Conservation (phyloP, 1,139 yeast genomes). For the Hansenula sp. region DNA sequence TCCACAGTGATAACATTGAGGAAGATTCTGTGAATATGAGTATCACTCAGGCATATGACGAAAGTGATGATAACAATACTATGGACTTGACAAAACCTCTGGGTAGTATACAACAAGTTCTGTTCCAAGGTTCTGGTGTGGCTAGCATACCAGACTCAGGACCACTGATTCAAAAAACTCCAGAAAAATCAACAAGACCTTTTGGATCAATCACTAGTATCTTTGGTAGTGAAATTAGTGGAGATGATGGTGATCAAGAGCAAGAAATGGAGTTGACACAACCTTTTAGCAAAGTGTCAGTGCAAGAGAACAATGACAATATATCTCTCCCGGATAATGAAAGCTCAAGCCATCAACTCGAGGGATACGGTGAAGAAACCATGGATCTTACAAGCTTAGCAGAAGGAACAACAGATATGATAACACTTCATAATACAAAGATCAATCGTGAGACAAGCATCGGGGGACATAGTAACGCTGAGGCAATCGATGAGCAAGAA, state of each 20-base stretch:
- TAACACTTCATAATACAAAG: constrained; percentile 10
- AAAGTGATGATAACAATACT: constrained; percentile 19
- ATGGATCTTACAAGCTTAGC: neutral
- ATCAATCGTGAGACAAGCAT: constrained; percentile 5
- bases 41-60: constrained; percentile 10
- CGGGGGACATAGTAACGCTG: too few species aligned
- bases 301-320: too few species aligned
- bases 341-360: too few species aligned
- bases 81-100: constrained; percentile 27
- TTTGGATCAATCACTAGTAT: constrained; percentile 23
- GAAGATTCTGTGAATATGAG: constrained; percentile 17
- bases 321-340: too few species aligned
- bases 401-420: constrained; percentile 15
- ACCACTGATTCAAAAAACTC: neutral
- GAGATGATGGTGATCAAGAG: constrained; percentile 7
- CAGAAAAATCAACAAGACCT: constrained; percentile 12
- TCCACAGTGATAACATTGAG: constrained; percentile 12
- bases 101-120: constrained; percentile 16
- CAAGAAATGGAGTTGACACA: constrained; percentile 20
- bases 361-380: too few species aligned
- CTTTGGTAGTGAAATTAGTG: constrained; percentile 18
- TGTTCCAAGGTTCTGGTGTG: neutral
- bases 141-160: neutral
- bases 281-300: constrained; percentile 5
- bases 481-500: too few species aligned